phyloP scores from a whole-genome alignment of 352 stramenopile species.

The Pythium aristosporum region DNA sequence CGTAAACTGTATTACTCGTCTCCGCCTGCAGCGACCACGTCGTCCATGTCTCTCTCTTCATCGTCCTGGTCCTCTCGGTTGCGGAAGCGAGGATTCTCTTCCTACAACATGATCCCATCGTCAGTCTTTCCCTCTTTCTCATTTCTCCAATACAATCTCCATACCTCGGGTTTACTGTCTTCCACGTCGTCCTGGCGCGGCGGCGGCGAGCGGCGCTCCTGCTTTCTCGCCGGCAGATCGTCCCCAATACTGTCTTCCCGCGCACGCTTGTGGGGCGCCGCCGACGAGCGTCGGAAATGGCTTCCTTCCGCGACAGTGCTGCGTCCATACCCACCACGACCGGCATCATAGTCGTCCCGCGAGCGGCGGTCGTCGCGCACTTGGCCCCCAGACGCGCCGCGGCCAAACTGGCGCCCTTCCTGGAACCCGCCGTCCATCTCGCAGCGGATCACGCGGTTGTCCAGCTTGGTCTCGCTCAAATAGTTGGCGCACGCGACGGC shows the following conservation, averaged over 20 bases:
- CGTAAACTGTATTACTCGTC: slow-evolving; percentile 15
- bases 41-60: slow-evolving; percentile 28
- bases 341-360: slow-evolving; percentile 84
- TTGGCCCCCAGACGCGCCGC: slow-evolving; percentile 78
- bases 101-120: slow-evolving; percentile 24
- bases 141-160: background rate
- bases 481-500: slow-evolving; percentile 79
- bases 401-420: slow-evolving; percentile 85
- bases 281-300: slow-evolving; percentile 66
- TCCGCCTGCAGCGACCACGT: background rate
- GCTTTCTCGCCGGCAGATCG: slow-evolving; percentile 41
- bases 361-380: slow-evolving; percentile 83
- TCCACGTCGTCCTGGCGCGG: slow-evolving; percentile 11
- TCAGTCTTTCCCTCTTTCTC: background rate
- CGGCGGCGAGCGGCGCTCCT: slow-evolving; percentile 30
- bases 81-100: slow-evolving; percentile 65
- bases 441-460: slow-evolving; percentile 85
- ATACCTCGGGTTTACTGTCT: slow-evolving; percentile 19
- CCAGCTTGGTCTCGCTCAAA: slow-evolving; percentile 85
- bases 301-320: slow-evolving; percentile 58
- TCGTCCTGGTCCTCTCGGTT: slow-evolving; percentile 41
- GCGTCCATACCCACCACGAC: slow-evolving; percentile 73
- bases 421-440: slow-evolving; percentile 88
- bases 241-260: slow-evolving; percentile 54
- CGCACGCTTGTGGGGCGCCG: slow-evolving; percentile 45